Evolutionary conservation across 2,329 filamentous ascomycete species (phyloP).

Genomic region (Penicillium sp.): DNA sequence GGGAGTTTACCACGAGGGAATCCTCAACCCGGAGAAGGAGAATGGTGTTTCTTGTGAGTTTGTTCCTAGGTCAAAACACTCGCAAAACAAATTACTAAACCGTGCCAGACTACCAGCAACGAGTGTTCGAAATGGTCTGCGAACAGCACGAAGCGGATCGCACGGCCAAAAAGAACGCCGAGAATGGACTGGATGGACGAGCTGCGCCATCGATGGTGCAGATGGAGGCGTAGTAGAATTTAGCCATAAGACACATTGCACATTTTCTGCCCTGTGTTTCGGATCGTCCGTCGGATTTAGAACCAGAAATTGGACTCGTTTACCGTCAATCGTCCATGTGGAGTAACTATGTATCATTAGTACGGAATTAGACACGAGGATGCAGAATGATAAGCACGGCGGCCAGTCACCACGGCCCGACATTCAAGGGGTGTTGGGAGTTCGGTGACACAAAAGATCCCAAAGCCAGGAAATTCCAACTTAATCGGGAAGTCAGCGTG

Average conservation of each 20-base stretch:
- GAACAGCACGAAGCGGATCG: constrained; percentile 42
- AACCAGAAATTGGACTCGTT: not conserved
- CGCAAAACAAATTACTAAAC: constrained; percentile 41
- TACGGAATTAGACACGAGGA: not conserved
- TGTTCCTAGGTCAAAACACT: constrained; percentile 2
- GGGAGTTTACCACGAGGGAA: constrained; percentile 53
- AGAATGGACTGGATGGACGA: constrained; percentile 5
- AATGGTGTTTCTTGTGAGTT: constrained; percentile 51
- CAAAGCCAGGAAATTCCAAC: constrained; percentile 22
- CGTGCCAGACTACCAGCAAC: constrained; percentile 43
- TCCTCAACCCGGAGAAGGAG: constrained; percentile 55
- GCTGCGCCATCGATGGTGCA: constrained; percentile 4
- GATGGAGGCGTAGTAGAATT: constrained; percentile 13
- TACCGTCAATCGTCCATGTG: not conserved
- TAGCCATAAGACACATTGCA: not conserved
- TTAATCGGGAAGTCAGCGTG: constrained; percentile 20
- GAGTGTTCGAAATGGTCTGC: constrained; percentile 45
- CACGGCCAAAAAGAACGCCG: constrained; percentile 2
- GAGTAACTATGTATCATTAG: not conserved
- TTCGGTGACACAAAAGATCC: not conserved
- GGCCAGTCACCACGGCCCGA: constrained; percentile 1
- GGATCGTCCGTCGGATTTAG: not conserved
- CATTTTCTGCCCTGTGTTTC: not conserved
- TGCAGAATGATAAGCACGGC: not conserved
- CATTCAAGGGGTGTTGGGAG: not conserved